These are phyloP conservation scores for Hypoxylon intermedium DNA, from an alignment of 495 filamentous ascomycete genomes.

Conservation along the genomic window DNA sequence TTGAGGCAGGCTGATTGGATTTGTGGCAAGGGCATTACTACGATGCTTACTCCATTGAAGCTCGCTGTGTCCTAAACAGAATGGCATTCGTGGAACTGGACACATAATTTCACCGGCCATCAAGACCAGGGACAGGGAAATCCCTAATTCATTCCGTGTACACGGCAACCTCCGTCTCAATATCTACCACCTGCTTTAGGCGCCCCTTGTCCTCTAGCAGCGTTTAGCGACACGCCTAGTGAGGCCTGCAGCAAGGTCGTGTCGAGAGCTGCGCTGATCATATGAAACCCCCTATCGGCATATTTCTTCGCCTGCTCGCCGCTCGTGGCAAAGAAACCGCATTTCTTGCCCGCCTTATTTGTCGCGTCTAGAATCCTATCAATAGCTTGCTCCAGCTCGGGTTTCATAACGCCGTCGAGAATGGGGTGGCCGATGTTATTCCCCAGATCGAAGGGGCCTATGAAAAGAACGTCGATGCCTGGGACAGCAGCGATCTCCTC, in stretches of 20 bases:
- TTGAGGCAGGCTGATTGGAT: no score
- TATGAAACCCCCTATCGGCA: conserved; percentile 75
- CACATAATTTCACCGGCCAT: background rate
- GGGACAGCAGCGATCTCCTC: conserved; percentile 74
- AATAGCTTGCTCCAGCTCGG: conserved; percentile 73
- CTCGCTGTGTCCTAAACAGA: background rate
- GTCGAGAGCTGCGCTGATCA: conserved; percentile 73
- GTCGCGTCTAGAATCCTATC: conserved; percentile 67
- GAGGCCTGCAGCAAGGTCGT: conserved; percentile 59
- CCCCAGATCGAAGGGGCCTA: conserved; percentile 80
- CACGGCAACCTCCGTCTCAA: conserved; percentile 17
- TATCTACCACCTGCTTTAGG: conserved; percentile 45
- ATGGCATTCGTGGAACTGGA: background rate
- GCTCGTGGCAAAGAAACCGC: conserved; percentile 77
- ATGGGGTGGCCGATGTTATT: conserved; percentile 79
- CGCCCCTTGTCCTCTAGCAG: conserved; percentile 53
- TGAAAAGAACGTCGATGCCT: conserved; percentile 76
- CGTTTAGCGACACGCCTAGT: conserved; percentile 51
- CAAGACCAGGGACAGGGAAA: background rate
- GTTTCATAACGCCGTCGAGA: conserved; percentile 64
- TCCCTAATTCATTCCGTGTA: background rate
- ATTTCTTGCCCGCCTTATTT: conserved; percentile 70
- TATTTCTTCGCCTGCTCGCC: conserved; percentile 69
- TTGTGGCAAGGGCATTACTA: no score
- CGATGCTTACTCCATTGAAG: no score